Base-by-base conservation (phyloP, 192 early-diverging fungal genomes). In the Funneliformis geosporum region DNA sequence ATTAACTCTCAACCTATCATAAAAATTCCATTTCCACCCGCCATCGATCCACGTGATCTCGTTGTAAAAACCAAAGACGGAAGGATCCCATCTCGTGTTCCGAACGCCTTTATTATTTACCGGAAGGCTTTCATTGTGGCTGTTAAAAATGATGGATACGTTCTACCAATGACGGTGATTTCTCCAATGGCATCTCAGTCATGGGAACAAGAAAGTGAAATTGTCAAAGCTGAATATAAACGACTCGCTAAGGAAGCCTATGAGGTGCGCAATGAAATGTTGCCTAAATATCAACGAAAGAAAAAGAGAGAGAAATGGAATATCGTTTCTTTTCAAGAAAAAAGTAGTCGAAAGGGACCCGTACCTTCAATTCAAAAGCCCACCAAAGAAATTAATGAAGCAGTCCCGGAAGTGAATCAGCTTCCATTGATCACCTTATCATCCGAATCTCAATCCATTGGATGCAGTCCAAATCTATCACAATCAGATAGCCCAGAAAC, bases 51-150 rank as follows among this genome's bases (percentile, higher is more conserved):
- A 11, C 1, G 23, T 25, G 11, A 71, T 71, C 23, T 71, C n/a
- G n/a, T 71, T 5, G 21, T 71, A 11, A 71, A 42, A 39, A 44
- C 28, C 18, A 25, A n/a, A 12, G 40, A 46, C 11, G 62, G 27
- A 64, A 42, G 7, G 4, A 71, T 25, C 2, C 43, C 43, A 42
- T 10, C 69, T 42, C 25, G 44, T 21, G 16, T 21, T 5, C 69
- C 69, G 9, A 71, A 71, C n/a, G 28, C 69, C 23, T 71, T 46
- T 71, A 46, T 71, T 25, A 71, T 71, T 44, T 71, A 71, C 25
- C 28, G 40, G 0, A 40, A 46, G 4, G 10, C 23, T 44, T 71
- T 71, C 21, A 39, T 71, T 4, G 69, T 44, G 44, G 23, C 69
- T 4, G 69, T 40, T 14, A 18, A 21, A 4, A 25, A 40, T 40